phyloP scores from a whole-genome alignment of 2,329 filamentous ascomycete genomes.

The Colletotrichum brevisporum region DNA sequence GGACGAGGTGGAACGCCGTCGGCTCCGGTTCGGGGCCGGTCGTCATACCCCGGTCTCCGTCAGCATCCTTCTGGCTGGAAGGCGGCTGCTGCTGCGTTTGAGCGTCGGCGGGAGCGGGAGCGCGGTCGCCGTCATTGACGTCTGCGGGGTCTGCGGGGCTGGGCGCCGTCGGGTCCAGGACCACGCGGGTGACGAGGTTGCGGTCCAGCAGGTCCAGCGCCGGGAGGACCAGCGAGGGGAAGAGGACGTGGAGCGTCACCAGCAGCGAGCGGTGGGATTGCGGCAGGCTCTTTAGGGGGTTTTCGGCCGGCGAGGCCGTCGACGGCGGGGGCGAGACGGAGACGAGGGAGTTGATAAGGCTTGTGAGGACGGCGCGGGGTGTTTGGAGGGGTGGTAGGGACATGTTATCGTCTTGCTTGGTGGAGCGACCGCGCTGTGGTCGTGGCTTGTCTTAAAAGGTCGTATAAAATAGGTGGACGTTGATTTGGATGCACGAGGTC shows the following conservation, averaged over 20 bases:
- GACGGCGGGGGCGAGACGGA: slow-evolving; percentile 40
- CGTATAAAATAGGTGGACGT: too few species aligned
- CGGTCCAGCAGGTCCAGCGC: slow-evolving; percentile 91
- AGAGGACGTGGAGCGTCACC: slow-evolving; percentile 87
- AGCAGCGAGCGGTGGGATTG: slow-evolving; percentile 68
- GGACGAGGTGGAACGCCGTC: slow-evolving; percentile 71
- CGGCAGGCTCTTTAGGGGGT: slow-evolving; percentile 49
- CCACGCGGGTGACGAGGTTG: slow-evolving; percentile 73
- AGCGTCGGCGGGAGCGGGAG: neutral
- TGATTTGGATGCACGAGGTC: too few species aligned
- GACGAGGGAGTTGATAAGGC: slow-evolving; percentile 61
- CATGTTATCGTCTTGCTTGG: neutral
- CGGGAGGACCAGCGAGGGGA: slow-evolving; percentile 84
- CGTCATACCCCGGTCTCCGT: slow-evolving; percentile 13
- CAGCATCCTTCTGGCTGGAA: slow-evolving; percentile 20
- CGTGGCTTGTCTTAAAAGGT: too few species aligned
- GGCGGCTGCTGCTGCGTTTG: neutral
- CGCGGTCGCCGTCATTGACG: neutral
- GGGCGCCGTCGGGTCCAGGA: slow-evolving; percentile 41
- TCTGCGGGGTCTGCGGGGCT: slow-evolving; percentile 22
- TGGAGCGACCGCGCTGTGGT: neutral
- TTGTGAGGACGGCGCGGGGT: slow-evolving; percentile 61
- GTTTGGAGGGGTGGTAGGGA: slow-evolving; percentile 45
- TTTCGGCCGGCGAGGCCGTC: slow-evolving; percentile 3
- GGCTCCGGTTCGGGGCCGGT: slow-evolving; percentile 10